phyloP scores from a whole-genome alignment of 768 basidiomycete genomes.

The Boletus eberwhitei region DNA sequence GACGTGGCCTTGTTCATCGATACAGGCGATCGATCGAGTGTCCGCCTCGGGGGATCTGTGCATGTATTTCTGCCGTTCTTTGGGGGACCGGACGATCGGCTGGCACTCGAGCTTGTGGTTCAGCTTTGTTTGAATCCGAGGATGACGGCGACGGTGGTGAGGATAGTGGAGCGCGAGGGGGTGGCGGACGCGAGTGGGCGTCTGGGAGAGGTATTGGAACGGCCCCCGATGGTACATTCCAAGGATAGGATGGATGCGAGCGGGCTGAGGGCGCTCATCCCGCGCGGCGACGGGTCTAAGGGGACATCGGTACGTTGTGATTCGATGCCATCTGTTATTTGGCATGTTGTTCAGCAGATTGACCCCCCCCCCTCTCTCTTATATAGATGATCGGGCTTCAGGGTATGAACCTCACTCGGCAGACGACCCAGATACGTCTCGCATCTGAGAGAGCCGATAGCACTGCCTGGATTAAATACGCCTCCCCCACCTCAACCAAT shows the following conservation, averaged over 20 bases:
- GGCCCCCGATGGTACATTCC: slow-evolving; percentile 23
- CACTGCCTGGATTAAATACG: slow-evolving; percentile 67
- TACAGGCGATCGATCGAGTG: slow-evolving; percentile 37
- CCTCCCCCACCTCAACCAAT: slow-evolving; percentile 17
- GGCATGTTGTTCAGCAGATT: background rate
- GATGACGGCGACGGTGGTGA: slow-evolving; percentile 72
- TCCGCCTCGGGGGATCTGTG: slow-evolving; percentile 35
- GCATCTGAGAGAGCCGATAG: slow-evolving; percentile 86
- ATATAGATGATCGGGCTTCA: slow-evolving; percentile 40
- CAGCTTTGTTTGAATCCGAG: slow-evolving; percentile 73
- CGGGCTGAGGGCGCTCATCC: background rate
- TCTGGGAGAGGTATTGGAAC: slow-evolving; percentile 19
- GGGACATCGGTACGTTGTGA: slow-evolving; percentile 8
- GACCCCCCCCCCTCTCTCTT: background rate
- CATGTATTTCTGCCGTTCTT: slow-evolving; percentile 89
- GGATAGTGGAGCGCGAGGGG: slow-evolving; percentile 52
- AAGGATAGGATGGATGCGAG: background rate
- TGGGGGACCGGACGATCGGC: slow-evolving; percentile 90
- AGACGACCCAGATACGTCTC: slow-evolving; percentile 60
- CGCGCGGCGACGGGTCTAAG: background rate
- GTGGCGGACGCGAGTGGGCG: slow-evolving; percentile 8
- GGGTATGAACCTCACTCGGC: slow-evolving; percentile 70
- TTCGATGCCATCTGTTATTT: background rate
- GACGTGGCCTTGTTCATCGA: slow-evolving; percentile 89
- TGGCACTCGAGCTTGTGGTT: slow-evolving; percentile 79